A percentile compares a stretch with the other conserved stretches of the same genome.
Evolutionary conservation across 2,329 filamentous ascomycete genomes (phyloP).

Genomic region (Colletotrichum sp.): DNA sequence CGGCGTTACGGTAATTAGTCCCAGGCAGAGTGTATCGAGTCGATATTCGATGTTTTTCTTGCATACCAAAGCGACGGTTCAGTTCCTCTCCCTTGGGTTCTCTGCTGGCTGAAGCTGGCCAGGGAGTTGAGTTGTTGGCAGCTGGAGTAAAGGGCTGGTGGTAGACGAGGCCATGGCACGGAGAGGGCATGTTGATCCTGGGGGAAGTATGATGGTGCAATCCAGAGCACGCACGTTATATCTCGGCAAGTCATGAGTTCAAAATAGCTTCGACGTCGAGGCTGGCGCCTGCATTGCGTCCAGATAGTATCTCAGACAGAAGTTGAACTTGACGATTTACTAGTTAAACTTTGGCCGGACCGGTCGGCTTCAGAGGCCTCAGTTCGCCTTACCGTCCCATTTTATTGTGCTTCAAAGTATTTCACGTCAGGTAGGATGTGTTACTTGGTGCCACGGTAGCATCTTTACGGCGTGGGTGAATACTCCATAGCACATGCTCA

Average conservation of each 20-base stretch:
- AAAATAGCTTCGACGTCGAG: not conserved
- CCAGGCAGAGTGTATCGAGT: slow-evolving; percentile 23
- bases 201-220: not conserved
- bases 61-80: slow-evolving; percentile 4
- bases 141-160: not conserved
- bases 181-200: not conserved
- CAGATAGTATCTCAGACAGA: not conserved
- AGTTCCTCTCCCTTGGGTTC: not conserved
- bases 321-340: not conserved
- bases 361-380: not conserved
- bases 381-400: not conserved
- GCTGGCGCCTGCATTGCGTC: not conserved
- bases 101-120: not conserved
- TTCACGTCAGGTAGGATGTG: not conserved
- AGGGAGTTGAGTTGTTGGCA: not conserved
- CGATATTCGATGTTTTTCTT: slow-evolving; percentile 23
- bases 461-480: not conserved
- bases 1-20: slow-evolving; percentile 25
- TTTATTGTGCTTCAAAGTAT: not conserved
- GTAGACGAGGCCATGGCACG: not conserved
- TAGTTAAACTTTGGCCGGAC: not conserved
- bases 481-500: not conserved
- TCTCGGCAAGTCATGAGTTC: not conserved
- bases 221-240: not conserved
- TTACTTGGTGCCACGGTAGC: not conserved